Base-by-base conservation (phyloP, 2,329 filamentous ascomycete species). In the Nemania sp. region DNA sequence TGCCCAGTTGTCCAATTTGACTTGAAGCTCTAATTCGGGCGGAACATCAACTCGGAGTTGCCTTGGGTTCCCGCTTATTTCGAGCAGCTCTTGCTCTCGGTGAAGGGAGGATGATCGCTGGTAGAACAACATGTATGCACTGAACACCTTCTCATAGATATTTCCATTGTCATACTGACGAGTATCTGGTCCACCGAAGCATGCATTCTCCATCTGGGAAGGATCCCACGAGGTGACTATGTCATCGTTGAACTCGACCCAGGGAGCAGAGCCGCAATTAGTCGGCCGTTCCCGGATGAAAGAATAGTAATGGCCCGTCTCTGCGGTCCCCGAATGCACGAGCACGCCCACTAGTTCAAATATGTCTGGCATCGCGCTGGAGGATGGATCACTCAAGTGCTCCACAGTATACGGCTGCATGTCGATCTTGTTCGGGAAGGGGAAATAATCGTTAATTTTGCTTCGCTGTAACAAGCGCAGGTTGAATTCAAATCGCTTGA, bases 121-220 rank as follows among this genome's bases (percentile, higher is more conserved):
- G 74, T 99, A 99, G 75, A 99, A 98, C 9, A 99, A 83, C 91
- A 99, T 98, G 75, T 99, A 99, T 12, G 94, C 95, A 73, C 92
- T 98, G 80, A 89, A 89, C 4, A 85, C 83, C 75, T 93, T 94
- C 68, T 88, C 85, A 65, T 83, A 86, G 0, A 79, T 67, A 17
- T 80, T 72, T 61, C 78, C 77, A 68, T 78, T 71, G 62, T 83
- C 77, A 69, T 80, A 78, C 63, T 81, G 68, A 9, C 82, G 78
- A 59, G 82, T 82, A 60, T 89, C 87, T 4, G 78, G 72, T 1
- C 91, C 91, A n/a, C 91, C 91, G 77, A 92, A 97, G 68, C 93
- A 95, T 43, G 88, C 85, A 55, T 83, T 82, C 61, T 90, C 87
- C 76, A 98, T 89, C 20, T 86, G 83, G 1, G 79, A 78, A 9